Evolutionary conservation across 1,284 basidiomycete genomes (phyloP), one percentile per base, ranked within the genome.

Genomic region (Cryptococcus wingfieldii): DNA sequence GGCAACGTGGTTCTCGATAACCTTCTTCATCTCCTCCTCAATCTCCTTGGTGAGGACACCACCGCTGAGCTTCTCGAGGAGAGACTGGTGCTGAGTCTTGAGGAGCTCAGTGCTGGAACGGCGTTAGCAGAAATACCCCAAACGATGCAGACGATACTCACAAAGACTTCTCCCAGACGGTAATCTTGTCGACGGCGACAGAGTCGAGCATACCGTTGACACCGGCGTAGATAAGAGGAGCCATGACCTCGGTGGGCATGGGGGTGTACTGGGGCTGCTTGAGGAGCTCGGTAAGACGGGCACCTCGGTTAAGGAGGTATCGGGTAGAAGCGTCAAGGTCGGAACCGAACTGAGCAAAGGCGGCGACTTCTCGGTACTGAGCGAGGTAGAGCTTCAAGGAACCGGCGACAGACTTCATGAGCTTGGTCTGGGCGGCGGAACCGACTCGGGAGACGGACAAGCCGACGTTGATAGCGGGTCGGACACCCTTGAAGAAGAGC

Each of bases 341-440:
- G 70, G 95, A 98, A 86, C 95, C 95, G 84, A 98, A 98, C 79
- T 98, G 95, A 61, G 95, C 95, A 69, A 75, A 74, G 65, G 95
- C 95, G 68, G 95, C 95, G 67, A 98, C 93, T 84, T 98, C 95
- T 89, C 95, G 94, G 84, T 98, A 98, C 80, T 98, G 95, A 53
- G 95, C 95, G 66, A 98, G 90, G 86, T 98, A 98, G 53, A 98
- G 86, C 84, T 98, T 98, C 74, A 98, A 87, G 65, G 94, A 98
- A 86, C 95, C 95, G 70, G 95, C 94, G 73, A 98, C 97, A 83
- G 96, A 91, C 89, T 98, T 98, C 93, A 97, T 96, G 81, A 96
- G 91, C 83, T 95, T 92, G 74, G 93, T 97, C 84, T 98, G 95
- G 75, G 95, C 95, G 74, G 95, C 94, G 52, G 95, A 98, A 77